These are phyloP conservation scores for Phyllostachys edulis DNA, from an alignment of 176 grass and related monocot species.

Conservation along the genomic window DNA sequence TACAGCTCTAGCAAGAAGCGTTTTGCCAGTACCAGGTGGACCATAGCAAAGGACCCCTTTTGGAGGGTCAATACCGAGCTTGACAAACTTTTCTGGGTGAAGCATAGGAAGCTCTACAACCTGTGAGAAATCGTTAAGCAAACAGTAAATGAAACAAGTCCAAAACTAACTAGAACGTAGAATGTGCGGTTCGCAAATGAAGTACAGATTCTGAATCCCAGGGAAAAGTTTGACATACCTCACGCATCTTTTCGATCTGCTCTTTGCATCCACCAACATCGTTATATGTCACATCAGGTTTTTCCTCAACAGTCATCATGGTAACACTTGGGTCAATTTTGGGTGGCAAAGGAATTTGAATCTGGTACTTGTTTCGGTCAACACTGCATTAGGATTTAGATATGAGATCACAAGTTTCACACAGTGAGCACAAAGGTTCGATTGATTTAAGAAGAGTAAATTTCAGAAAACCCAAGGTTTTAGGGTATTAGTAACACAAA, in stretches of 20 bases:
- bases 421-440: neutral
- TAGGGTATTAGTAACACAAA: no score
- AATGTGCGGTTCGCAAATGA: neutral
- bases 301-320: constrained; percentile 99
- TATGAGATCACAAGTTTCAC: constrained; percentile 29
- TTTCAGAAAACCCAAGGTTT: no score
- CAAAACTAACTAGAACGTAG: constrained; percentile 13
- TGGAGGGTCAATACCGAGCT: constrained; percentile 89
- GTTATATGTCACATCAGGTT: constrained; percentile 95
- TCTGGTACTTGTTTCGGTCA: constrained; percentile 92
- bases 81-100: constrained; percentile 97
- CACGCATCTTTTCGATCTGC: constrained; percentile 96
- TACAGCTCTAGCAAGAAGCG: constrained; percentile 89
- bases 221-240: constrained; percentile 40
- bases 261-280: constrained; percentile 95
- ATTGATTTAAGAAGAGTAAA: no score
- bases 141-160: neutral
- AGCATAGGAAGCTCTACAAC: constrained; percentile 97
- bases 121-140: constrained; percentile 30
- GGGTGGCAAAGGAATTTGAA: constrained; percentile 85
- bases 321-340: constrained; percentile 97
- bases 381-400: constrained; percentile 47
- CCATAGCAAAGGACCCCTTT: constrained; percentile 94
- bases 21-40: constrained; percentile 90
- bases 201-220: neutral